Conservation (phyloP, 2,329 filamentous ascomycete species). For the Neofusicoccum cordaticola region DNA sequence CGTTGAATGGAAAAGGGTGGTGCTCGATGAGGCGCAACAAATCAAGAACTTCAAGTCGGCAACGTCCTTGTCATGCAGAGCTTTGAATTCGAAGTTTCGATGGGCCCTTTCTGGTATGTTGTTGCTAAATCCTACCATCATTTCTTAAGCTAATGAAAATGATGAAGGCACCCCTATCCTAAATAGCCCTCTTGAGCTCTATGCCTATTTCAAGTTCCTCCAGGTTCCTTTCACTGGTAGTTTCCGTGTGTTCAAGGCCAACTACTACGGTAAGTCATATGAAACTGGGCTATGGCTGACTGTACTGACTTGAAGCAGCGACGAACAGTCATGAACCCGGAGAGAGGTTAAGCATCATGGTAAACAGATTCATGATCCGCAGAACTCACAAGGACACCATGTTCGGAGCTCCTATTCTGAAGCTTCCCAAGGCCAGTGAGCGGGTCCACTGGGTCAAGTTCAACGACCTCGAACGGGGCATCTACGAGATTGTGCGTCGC, state of each 20-base stretch:
- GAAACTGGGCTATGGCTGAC: not conserved
- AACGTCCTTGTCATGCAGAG: conserved; percentile 47
- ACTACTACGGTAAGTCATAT: conserved; percentile 38
- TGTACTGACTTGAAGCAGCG: not conserved
- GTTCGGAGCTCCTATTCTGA: conserved; percentile 54
- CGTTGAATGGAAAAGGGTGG: conserved; percentile 45
- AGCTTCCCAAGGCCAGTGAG: conserved; percentile 50
- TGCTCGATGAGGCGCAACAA: conserved; percentile 57
- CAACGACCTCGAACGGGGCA: conserved; percentile 49
- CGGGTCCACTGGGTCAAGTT: conserved; percentile 47
- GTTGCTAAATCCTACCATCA: conserved; percentile 39
- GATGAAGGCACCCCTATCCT: conserved; percentile 1
- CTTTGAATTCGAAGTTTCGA: conserved; percentile 36
- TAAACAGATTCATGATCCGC: conserved; percentile 52
- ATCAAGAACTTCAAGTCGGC: conserved; percentile 51
- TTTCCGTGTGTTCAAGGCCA: conserved; percentile 43
- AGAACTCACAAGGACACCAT: conserved; percentile 55
- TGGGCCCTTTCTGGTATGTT: conserved; percentile 42
- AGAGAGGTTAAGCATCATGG: conserved; percentile 36
- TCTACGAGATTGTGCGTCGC: conserved; percentile 53
- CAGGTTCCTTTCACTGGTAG: conserved; percentile 39
- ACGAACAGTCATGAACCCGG: conserved; percentile 25
- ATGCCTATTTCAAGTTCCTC: conserved; percentile 46
- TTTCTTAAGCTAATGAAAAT: conserved; percentile 19
- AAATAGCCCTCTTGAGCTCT: conserved; percentile 32